phyloP scores from a whole-genome alignment of 2,329 filamentous ascomycete species.

The Exophiala bonariae region DNA sequence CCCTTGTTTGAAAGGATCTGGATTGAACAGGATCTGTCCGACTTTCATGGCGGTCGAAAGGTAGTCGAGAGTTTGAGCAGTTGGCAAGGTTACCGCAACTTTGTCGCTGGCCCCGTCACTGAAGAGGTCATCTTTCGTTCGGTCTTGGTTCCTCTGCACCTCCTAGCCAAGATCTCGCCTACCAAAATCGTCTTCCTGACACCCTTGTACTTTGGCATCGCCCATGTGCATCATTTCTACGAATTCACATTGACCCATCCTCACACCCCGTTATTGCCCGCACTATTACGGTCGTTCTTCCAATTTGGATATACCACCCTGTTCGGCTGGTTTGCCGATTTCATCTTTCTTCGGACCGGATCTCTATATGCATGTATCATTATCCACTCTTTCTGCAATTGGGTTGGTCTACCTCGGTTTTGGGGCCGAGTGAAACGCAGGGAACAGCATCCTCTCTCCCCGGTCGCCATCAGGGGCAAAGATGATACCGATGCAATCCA shows the following conservation, averaged over 20 bases:
- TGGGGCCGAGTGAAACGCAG: constrained; percentile 71
- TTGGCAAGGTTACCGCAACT: constrained; percentile 84
- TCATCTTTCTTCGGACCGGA: constrained; percentile 81
- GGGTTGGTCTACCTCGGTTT: constrained; percentile 81
- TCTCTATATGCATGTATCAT: constrained; percentile 73
- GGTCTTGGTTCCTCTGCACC: constrained; percentile 77
- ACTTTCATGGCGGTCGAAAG: constrained; percentile 59
- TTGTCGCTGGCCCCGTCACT: constrained; percentile 81
- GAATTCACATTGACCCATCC: constrained; percentile 85
- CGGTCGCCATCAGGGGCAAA: constrained; percentile 37
- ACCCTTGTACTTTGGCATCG: constrained; percentile 87
- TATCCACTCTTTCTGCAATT: constrained; percentile 89
- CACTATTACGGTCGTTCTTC: constrained; percentile 71
- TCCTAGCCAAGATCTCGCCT: constrained; percentile 64
- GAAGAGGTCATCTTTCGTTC: constrained; percentile 95
- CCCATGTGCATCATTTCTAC: constrained; percentile 94
- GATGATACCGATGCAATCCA: constrained; percentile 33
- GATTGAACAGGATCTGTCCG: constrained; percentile 59
- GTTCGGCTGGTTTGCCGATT: constrained; percentile 91
- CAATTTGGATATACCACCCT: constrained; percentile 89
- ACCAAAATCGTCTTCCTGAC: constrained; percentile 72
- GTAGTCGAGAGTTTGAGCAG: constrained; percentile 64
- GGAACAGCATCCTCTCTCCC: constrained; percentile 32
- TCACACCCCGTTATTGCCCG: constrained; percentile 61
- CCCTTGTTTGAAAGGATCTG: constrained; percentile 79